Evolutionary conservation across 257 asterid genomes (phyloP).

Genomic region (Solanum okadae): DNA sequence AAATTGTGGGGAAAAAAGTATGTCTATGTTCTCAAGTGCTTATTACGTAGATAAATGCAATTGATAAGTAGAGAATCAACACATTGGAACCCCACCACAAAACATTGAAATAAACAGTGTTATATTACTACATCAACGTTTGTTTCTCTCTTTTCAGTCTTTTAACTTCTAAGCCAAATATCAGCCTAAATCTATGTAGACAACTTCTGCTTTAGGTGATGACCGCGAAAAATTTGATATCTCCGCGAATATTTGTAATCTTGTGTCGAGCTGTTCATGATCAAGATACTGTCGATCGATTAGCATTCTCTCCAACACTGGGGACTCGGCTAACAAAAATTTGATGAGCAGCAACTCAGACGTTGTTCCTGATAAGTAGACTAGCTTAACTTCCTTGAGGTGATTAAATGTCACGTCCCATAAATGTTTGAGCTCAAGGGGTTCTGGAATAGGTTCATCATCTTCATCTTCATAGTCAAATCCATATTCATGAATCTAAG

Average conservation of each 20-base stretch:
- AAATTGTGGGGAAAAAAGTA: neutral
- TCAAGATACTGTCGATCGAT: neutral
- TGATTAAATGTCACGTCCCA: neutral
- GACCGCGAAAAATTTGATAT: neutral
- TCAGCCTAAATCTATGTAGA: neutral
- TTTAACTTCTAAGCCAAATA: neutral
- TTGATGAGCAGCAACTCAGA: neutral
- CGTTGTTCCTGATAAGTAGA: neutral
- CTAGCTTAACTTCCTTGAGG: neutral
- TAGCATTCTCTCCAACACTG: neutral
- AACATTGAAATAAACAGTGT: neutral
- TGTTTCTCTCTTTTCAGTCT: neutral
- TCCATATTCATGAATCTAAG: neutral
- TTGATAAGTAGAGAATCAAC: neutral
- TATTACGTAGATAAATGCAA: neutral
- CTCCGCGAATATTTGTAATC: neutral
- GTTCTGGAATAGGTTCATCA: neutral
- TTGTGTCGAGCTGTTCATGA: neutral
- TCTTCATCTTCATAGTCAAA: neutral
- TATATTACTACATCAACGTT: neutral
- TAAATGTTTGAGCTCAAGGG: neutral
- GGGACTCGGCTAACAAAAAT: neutral
- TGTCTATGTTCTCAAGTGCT: neutral
- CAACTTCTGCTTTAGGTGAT: neutral
- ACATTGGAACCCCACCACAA: neutral